Conservation (phyloP, 2,329 filamentous ascomycete genomes). For the Colletotrichum eleusines region DNA sequence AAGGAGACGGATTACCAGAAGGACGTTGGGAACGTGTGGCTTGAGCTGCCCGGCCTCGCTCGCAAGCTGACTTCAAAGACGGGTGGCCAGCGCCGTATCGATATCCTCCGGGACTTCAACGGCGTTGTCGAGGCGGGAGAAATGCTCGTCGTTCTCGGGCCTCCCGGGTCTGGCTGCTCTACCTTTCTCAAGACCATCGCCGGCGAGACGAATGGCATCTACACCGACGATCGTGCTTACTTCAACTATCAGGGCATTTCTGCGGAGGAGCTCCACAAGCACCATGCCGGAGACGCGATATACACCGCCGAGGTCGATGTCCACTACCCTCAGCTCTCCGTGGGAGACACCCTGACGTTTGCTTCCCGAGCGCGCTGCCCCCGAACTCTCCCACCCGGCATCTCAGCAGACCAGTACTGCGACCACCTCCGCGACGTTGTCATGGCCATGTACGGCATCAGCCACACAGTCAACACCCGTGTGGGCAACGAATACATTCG, state of each 20-base stretch:
- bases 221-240: constrained; percentile 43
- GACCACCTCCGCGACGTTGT: constrained; percentile 64
- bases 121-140: constrained; percentile 66
- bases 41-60: constrained; percentile 47
- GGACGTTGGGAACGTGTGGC: constrained; percentile 54
- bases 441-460: constrained; percentile 67
- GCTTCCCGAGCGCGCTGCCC: constrained; percentile 67
- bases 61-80: constrained; percentile 49
- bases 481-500: constrained; percentile 68
- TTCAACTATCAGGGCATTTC: constrained; percentile 41
- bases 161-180: constrained; percentile 69
- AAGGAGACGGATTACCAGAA: constrained; percentile 58
- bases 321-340: constrained; percentile 70
- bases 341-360: constrained; percentile 72
- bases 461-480: constrained; percentile 65
- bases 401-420: constrained; percentile 56
- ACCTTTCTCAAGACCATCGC: constrained; percentile 76
- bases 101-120: constrained; percentile 64
- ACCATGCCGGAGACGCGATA: constrained; percentile 69
- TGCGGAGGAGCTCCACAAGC: constrained; percentile 34
- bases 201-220: constrained; percentile 73
- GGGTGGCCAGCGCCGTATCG: constrained; percentile 51
- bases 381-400: constrained; percentile 59
- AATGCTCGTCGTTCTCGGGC: constrained; percentile 69
- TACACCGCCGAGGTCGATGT: constrained; percentile 76